Evolutionary conservation across 169 alveolate genomes (phyloP), one percentile per base, ranked within the genome.

Genomic region (Plasmodium ovale): DNA sequence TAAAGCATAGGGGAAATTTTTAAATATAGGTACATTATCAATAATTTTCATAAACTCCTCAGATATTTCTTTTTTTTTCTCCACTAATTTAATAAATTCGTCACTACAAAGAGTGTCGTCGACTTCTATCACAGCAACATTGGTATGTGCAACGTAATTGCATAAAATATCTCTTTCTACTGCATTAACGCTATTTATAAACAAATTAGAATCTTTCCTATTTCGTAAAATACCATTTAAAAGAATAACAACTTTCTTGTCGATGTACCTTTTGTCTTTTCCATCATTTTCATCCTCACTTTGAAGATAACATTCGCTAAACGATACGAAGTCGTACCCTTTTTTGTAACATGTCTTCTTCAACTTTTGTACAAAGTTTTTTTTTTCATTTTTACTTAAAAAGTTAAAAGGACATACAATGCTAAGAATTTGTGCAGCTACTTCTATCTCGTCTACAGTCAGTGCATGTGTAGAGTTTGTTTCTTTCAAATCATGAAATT

Each of bases 371-470:
- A 85, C 59, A 62, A 69, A 85, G 16, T 54, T 16, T 69, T 56
- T 85, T 69, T 44, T 85, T 58, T 85, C 91, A 29, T 85, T 69
- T 85, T 68, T 85, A 49, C 54, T 59, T 71, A 85, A 69, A 70
- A 23, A 85, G 9, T 69, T 54, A 27, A 85, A 85, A 3, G 91
- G 87, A 19, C 1, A 16, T 9, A 69, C 56, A 42, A 54, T 31
- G 21, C 27, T 69, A 21, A 85, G n/a, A 25, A 69, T 53, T 42
- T 85, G 64, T 12, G 58, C 21, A 3, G 59, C 53, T 12, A 69
- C 77, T 49, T 85, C 91, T 39, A 85, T 69, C 59, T 85, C 91
- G 64, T 85, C 91, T 23, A 37, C 56, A 25, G 91, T 85, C 21
- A 85, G 58, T 54, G 19, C 33, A 14, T 64, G 35, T n/a, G 53